Evolutionary conservation across 805 yeast species (phyloP), one percentile per base, ranked within the genome.

Genomic region (Yamadazyma paraphyllophila): DNA sequence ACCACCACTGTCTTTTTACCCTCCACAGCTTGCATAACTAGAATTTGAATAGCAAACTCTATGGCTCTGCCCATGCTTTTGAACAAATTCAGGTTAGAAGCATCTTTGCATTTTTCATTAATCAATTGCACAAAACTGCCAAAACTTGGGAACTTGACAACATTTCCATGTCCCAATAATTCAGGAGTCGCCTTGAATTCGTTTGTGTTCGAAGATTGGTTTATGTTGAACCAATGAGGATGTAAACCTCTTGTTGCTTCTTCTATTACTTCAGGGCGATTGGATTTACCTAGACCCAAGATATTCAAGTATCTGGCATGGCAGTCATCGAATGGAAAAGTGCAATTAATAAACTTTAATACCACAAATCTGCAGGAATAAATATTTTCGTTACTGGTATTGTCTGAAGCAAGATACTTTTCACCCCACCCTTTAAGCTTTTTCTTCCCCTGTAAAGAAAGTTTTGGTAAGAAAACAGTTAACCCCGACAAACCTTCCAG

Each of bases 221-320:
- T 63, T 3, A 83, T 65, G 38, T 76, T 76, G 59, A 82, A 86
- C 88, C 91, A 85, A 60, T 85, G 79, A 0, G 97, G 97, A 61
- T 89, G 82, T 25, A 92, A 66, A 0, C 97, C 97, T 50, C 80
- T 81, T 4, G 61, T 62, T 0, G 96, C 85, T 60, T 89, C 97
- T 56, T 89, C 96, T 2, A 83, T 69, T 0, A 88, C 81, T 53
- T 88, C 96, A 2, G 87, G 73, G 45, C 83, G 73, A 52, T 86
- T 86, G 1, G 60, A 62, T 10, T 73, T 57, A 15, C 78, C 66
- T 4, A 87, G 62, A 11, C 90, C 96, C 38, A 83, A 60, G 14
- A 90, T 62, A 57, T 89, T 83, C 32, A 88, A 65, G 38, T 78
- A 55, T 47, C 97, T 70, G 0, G 91, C 87, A 30, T 78, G 78